Conservation (phyloP, 1,139 yeast genomes). For the Lodderomyces orthopsilosis region DNA sequence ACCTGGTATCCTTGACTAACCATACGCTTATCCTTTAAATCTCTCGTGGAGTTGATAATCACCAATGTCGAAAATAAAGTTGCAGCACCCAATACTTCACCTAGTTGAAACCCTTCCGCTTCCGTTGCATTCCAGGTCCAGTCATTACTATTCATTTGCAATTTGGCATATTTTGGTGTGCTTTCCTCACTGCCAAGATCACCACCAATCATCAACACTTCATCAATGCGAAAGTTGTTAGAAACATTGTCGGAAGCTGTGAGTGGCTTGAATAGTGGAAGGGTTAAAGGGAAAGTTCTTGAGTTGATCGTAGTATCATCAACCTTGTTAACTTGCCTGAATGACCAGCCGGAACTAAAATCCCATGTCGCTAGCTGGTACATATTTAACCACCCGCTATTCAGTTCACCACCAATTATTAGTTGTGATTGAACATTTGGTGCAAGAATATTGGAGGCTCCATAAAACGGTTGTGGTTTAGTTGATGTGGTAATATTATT, state of each 20-base stretch:
- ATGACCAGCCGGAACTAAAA: constrained; percentile 45
- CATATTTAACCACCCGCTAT: constrained; percentile 45
- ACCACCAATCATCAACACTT: constrained; percentile 41
- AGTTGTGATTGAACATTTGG: constrained; percentile 40
- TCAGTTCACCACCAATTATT: constrained; percentile 41
- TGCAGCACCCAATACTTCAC: constrained; percentile 39
- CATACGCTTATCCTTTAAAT: constrained; percentile 14
- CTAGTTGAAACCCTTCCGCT: constrained; percentile 5
- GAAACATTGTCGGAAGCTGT: constrained; percentile 17
- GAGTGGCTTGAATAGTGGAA: constrained; percentile 36
- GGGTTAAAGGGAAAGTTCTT: constrained; percentile 27
- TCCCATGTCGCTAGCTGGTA: constrained; percentile 48
- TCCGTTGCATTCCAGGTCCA: constrained; percentile 32
- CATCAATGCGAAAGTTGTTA: constrained; percentile 22
- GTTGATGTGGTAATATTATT: constrained; percentile 42
- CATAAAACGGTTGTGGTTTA: constrained; percentile 43
- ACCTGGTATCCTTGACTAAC: constrained; percentile 18
- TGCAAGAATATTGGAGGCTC: constrained; percentile 39
- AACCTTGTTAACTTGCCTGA: constrained; percentile 20
- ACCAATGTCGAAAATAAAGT: constrained; percentile 44
- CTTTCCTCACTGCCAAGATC: constrained; percentile 13
- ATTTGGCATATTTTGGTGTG: constrained; percentile 24
- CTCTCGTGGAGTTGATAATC: constrained; percentile 25
- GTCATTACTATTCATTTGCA: constrained; percentile 24
- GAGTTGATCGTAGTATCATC: constrained; percentile 22